A percentile compares a stretch with the other conserved stretches of the same genome.
phyloP scores from a whole-genome alignment of 345 rosid species.

The Lepidium didymum region DNA sequence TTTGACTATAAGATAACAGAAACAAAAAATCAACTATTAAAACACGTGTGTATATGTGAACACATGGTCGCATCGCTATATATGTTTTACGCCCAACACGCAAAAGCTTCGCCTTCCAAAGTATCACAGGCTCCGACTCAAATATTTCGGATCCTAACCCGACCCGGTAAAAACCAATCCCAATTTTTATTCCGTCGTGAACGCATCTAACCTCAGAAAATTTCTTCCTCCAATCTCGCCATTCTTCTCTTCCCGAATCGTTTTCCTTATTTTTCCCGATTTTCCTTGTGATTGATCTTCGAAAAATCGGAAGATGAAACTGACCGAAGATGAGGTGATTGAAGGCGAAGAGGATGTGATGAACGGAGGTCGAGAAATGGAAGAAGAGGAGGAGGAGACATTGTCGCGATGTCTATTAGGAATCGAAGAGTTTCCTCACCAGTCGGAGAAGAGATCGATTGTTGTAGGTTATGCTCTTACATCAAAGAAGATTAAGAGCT shows the following conservation, averaged over 20 bases:
- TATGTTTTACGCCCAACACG: no score
- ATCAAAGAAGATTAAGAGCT: neutral
- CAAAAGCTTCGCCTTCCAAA: no score
- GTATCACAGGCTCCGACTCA: no score
- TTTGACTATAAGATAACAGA: no score
- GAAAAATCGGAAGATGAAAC: neutral
- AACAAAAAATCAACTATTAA: no score
- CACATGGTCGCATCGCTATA: no score
- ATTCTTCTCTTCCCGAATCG: neutral
- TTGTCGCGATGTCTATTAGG: neutral
- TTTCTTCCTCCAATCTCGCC: neutral
- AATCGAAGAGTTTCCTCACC: neutral
- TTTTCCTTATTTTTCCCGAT: neutral
- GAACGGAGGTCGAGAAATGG: neutral
- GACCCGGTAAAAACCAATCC: no score
- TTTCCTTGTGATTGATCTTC: neutral
- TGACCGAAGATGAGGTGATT: neutral
- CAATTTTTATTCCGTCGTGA: neutral
- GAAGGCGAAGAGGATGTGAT: neutral
- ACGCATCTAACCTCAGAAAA: neutral
- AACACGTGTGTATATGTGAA: no score
- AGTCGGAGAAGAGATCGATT: neutral
- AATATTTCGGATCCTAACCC: no score
- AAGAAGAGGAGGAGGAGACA: neutral
- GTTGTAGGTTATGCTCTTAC: constrained; percentile 1